A percentile compares a stretch with the other conserved stretches of the same genome.
Conservation (phyloP, 2,329 filamentous ascomycete genomes). For the Colletotrichum euphorbiae region DNA sequence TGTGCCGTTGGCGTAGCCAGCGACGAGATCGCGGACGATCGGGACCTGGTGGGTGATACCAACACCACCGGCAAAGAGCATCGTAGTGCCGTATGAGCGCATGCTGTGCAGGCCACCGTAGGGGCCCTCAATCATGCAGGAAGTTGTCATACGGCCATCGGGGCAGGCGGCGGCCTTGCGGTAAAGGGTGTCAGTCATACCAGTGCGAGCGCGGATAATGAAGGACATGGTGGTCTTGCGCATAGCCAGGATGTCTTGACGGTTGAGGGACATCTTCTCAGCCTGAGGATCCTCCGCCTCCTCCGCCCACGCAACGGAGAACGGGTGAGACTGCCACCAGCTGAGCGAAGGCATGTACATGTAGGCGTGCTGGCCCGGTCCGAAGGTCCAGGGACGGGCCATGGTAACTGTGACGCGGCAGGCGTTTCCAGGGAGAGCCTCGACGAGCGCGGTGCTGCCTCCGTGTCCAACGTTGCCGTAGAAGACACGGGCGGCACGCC, state of each 20-base stretch:
- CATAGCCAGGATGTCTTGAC: conserved; percentile 68
- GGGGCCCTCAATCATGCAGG: conserved; percentile 79
- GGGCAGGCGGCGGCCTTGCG: conserved; percentile 72
- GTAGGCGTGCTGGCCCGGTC: conserved; percentile 82
- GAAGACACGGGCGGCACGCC: conserved; percentile 69
- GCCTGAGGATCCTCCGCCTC: conserved; percentile 64
- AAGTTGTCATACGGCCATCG: conserved; percentile 71
- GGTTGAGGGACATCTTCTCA: conserved; percentile 69
- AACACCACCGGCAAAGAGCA: conserved; percentile 84
- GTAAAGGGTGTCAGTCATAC: conserved; percentile 78
- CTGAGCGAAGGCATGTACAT: conserved; percentile 80
- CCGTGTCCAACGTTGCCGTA: conserved; percentile 76
- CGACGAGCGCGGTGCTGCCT: conserved; percentile 76
- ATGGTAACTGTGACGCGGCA: conserved; percentile 79
- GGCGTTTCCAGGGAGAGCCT: conserved; percentile 81
- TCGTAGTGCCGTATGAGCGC: conserved; percentile 80
- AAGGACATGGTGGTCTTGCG: conserved; percentile 76
- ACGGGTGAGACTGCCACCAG: conserved; percentile 81
- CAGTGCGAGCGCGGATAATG: conserved; percentile 78
- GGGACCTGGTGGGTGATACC: conserved; percentile 85
- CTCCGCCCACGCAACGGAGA: conserved; percentile 83
- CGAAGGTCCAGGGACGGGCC: conserved; percentile 81
- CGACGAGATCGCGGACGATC: conserved; percentile 78
- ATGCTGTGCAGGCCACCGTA: conserved; percentile 80
- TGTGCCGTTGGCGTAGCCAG: conserved; percentile 75